Percentiles rank a stretch among this genome's conserved stretches.
phyloP scores from a whole-genome alignment of 306 rosid genomes.

The Vachellia pachyceras region DNA sequence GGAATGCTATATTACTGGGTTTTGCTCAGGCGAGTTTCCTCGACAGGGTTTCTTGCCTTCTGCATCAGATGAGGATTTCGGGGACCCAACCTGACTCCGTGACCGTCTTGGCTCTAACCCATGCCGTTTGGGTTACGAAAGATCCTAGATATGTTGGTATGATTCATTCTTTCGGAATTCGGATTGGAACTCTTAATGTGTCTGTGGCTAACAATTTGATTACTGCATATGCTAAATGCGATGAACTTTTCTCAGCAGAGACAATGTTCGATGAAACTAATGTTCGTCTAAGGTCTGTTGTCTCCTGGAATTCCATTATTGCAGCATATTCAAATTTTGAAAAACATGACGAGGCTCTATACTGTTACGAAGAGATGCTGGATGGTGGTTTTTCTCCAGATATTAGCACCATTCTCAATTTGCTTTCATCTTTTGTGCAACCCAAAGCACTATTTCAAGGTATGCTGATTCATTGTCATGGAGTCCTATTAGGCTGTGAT shows the following conservation, averaged over 20 bases:
- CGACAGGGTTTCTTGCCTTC: constrained; percentile 43
- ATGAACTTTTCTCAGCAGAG: constrained; percentile 52
- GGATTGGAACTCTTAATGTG: constrained; percentile 52
- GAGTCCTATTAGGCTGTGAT: constrained; percentile 65
- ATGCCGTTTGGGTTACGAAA: constrained; percentile 39
- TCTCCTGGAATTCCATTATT: constrained; percentile 78
- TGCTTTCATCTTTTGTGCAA: constrained; percentile 57
- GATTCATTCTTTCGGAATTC: constrained; percentile 60
- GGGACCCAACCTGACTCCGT: constrained; percentile 60
- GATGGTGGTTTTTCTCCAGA: constrained; percentile 54
- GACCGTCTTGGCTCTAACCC: constrained; percentile 57
- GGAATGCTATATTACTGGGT: constrained; percentile 70
- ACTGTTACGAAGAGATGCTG: constrained; percentile 56
- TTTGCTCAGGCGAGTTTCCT: constrained; percentile 50
- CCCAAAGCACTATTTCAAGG: constrained; percentile 61
- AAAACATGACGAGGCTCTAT: constrained; percentile 44
- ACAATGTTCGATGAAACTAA: constrained; percentile 52
- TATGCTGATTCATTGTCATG: constrained; percentile 62
- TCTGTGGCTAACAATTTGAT: constrained; percentile 66
- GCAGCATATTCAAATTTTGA: constrained; percentile 61
- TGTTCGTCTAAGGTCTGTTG: constrained; percentile 53
- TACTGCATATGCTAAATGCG: constrained; percentile 70
- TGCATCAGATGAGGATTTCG: constrained; percentile 56
- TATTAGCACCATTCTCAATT: constrained; percentile 59
- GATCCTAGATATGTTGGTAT: constrained; percentile 47